These are phyloP conservation scores for Primulina huaijiensis DNA, from an alignment of 257 asterid genomes.

Conservation along the genomic window DNA sequence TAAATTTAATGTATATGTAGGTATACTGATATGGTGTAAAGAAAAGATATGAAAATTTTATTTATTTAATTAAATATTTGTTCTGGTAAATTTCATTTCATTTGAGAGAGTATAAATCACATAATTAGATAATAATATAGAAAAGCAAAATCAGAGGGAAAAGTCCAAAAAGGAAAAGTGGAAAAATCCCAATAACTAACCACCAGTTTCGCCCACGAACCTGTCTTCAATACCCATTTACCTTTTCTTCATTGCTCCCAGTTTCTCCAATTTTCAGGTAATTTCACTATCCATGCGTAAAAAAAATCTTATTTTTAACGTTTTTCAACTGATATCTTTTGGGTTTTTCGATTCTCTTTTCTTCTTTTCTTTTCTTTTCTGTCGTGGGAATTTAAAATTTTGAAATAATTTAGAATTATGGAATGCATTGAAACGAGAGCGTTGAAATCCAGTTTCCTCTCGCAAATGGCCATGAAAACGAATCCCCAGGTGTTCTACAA, in stretches of 20 bases:
- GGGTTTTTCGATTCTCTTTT: background rate
- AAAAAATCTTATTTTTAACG: too few relatives aligned
- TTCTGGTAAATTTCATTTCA: too few relatives aligned
- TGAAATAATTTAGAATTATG: slow-evolving; percentile 33
- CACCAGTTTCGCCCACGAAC: slow-evolving; percentile 1
- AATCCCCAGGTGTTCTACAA: slow-evolving; percentile 44
- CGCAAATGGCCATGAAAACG: slow-evolving; percentile 52
- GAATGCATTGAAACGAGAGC: slow-evolving; percentile 90
- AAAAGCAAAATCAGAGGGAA: background rate
- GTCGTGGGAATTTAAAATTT: background rate
- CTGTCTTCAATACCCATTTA: background rate
- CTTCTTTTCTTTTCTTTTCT: background rate
- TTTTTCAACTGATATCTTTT: background rate
- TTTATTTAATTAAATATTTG: too few relatives aligned
- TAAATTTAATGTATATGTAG: too few relatives aligned
- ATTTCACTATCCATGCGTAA: background rate
- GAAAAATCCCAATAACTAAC: background rate
- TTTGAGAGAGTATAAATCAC: too few relatives aligned
- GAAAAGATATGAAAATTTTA: too few relatives aligned
- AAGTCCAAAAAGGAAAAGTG: background rate
- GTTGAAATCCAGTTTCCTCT: slow-evolving; percentile 76
- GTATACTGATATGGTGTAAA: too few relatives aligned
- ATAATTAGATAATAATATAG: too few relatives aligned
- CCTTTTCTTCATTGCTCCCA: background rate
- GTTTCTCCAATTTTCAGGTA: background rate